A percentile compares a stretch with the other conserved stretches of the same genome.
Conservation (phyloP, 257 asterid genomes). For the Petunia secreta region DNA sequence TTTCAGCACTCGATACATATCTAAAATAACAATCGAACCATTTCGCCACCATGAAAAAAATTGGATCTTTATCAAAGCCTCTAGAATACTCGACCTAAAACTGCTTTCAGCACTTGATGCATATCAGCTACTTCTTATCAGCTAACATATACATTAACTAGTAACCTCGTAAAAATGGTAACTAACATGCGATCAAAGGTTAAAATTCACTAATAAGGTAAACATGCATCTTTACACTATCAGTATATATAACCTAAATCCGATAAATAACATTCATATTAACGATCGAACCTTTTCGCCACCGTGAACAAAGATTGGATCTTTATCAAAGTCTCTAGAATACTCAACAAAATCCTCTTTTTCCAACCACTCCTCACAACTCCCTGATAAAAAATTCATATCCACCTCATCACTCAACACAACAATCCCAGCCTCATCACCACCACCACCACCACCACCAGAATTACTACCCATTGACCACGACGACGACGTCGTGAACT, state of each 20-base stretch:
- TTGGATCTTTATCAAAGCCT: conserved; percentile 40
- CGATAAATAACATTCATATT: no score
- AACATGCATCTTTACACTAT: no score
- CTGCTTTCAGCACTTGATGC: no score
- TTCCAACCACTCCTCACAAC: conserved; percentile 86
- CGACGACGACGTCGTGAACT: conserved; percentile 52
- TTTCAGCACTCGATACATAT: no score
- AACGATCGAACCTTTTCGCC: conserved; percentile 53
- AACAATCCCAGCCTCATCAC: not conserved
- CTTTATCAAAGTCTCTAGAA: conserved; percentile 71
- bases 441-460: not conserved
- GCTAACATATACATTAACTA: no score
- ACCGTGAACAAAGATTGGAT: conserved; percentile 67
- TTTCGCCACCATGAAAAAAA: conserved; percentile 55
- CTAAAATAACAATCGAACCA: conserved; percentile 42
- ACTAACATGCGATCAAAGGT: no score
- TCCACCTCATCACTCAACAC: conserved; percentile 22
- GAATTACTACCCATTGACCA: conserved; percentile 19
- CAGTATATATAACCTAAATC: no score
- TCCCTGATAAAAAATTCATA: conserved; percentile 30
- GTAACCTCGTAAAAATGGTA: no score
- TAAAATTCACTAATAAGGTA: no score
- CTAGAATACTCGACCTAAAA: no score
- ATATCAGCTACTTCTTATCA: no score
- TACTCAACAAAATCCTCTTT: conserved; percentile 67